phyloP scores from a whole-genome alignment of 176 grass and related monocot genomes.

The Otatea glauca region DNA sequence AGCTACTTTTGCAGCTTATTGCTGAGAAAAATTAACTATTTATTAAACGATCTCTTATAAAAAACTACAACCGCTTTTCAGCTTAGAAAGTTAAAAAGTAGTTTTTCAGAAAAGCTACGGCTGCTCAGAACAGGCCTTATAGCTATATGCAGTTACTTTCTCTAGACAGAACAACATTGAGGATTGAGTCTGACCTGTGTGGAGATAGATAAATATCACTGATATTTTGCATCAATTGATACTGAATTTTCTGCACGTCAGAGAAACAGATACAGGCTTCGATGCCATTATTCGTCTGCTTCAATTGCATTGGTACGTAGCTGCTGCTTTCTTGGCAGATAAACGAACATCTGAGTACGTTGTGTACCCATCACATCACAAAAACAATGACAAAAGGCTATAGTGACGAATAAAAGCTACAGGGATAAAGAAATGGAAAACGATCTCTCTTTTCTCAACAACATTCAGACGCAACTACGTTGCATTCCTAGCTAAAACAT shows the following conservation, averaged over 20 bases:
- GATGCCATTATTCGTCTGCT: not conserved
- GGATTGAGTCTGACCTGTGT: not conserved
- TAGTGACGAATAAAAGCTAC: not conserved
- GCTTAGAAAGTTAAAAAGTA: no score
- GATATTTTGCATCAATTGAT: not conserved
- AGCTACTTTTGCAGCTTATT: no score
- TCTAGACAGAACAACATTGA: no score
- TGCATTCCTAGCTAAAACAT: not conserved
- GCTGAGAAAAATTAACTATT: no score
- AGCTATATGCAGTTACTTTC: no score
- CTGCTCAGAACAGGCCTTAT: no score
- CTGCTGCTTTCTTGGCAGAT: not conserved
- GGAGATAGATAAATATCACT: not conserved
- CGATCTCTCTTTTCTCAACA: not conserved
- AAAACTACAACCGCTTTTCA: no score
- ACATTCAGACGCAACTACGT: not conserved
- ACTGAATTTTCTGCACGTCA: not conserved
- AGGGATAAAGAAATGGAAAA: not conserved
- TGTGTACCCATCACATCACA: not conserved
- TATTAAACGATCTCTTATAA: no score
- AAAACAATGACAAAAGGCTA: not conserved
- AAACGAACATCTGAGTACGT: not conserved
- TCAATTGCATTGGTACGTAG: not conserved
- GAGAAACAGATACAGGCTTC: no score
- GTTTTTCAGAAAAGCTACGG: no score